These are phyloP conservation scores for Boletus smithii DNA, from an alignment of 1,284 basidiomycete species.

Conservation along the genomic window DNA sequence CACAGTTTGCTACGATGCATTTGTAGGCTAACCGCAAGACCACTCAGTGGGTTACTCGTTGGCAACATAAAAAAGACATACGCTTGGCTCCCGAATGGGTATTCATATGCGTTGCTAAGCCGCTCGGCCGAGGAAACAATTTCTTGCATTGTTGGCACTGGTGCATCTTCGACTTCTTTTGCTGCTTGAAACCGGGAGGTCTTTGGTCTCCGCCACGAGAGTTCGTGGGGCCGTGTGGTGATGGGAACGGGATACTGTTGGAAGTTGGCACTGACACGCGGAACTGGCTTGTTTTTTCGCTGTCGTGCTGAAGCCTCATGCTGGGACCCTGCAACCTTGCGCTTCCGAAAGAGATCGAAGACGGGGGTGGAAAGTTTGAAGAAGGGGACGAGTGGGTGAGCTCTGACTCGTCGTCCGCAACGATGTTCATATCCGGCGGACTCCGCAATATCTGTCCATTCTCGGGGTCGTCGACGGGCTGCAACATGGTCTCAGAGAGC, in stretches of 20 bases:
- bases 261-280: conserved; percentile 13
- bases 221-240: conserved; percentile 7
- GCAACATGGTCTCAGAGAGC: conserved; percentile 26
- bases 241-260: conserved; percentile 6
- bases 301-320: conserved; percentile 28
- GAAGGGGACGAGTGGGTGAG: conserved; percentile 7
- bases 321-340: conserved; percentile 24
- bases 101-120: conserved; percentile 64
- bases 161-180: conserved; percentile 52
- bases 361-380: conserved; percentile 1
- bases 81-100: conserved; percentile 63
- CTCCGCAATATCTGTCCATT: conserved; percentile 20
- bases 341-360: conserved; percentile 6
- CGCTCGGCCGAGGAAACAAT: conserved; percentile 60
- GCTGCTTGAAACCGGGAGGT: conserved; percentile 9
- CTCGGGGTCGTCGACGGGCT: conserved; percentile 31
- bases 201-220: conserved; percentile 11
- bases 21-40: conserved; percentile 42
- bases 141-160: conserved; percentile 53
- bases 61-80: conserved; percentile 32
- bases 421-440: conserved; percentile 17
- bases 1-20: conserved; percentile 48
- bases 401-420: conserved; percentile 17
- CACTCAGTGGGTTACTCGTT: conserved; percentile 10
- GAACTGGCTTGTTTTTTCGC: conserved; percentile 14